A percentile compares a stretch with the other conserved stretches of the same genome.
These are phyloP conservation scores for Cutaneotrichosporon cutaneum DNA, from an alignment of 1,284 basidiomycete species.

Conservation along the genomic window DNA sequence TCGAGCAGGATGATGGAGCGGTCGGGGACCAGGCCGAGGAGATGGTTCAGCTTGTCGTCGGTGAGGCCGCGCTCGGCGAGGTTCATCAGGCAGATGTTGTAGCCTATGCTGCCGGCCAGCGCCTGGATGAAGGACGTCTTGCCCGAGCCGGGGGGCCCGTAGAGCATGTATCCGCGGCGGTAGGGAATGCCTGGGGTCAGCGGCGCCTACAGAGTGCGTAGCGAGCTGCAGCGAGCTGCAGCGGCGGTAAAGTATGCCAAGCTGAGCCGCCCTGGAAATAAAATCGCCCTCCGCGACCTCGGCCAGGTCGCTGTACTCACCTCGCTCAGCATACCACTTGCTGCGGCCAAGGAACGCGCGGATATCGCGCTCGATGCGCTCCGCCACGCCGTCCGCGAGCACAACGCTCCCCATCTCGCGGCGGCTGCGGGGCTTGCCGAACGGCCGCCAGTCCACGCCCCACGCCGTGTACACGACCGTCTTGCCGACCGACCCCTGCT, in stretches of 20 bases:
- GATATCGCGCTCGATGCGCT: constrained; percentile 77
- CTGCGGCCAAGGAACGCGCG: constrained; percentile 77
- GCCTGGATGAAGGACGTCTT: constrained; percentile 99
- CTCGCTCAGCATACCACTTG: constrained; percentile 95
- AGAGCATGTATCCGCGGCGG: constrained; percentile 87
- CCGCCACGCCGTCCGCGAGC: constrained; percentile 74
- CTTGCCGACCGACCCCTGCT: constrained; percentile 85
- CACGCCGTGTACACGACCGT: constrained; percentile 95
- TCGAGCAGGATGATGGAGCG: constrained; percentile 91
- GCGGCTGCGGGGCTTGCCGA: constrained; percentile 87
- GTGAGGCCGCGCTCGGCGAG: constrained; percentile 93
- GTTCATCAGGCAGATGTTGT: constrained; percentile 96
- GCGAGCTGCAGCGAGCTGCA: no score
- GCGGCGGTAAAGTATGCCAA: no score
- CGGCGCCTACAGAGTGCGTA: neutral
- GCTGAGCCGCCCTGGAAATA: no score
- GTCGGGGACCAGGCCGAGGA: constrained; percentile 90
- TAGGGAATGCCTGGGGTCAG: constrained; percentile 83
- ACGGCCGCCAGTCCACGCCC: constrained; percentile 94
- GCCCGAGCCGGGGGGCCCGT: constrained; percentile 96
- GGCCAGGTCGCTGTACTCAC: constrained; percentile 60
- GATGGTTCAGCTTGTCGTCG: constrained; percentile 94
- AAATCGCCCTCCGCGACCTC: no score
- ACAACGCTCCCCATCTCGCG: constrained; percentile 90
- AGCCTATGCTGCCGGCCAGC: constrained; percentile 83